Conservation (phyloP, 805 yeast species). For the Suhomyces faveliae region DNA sequence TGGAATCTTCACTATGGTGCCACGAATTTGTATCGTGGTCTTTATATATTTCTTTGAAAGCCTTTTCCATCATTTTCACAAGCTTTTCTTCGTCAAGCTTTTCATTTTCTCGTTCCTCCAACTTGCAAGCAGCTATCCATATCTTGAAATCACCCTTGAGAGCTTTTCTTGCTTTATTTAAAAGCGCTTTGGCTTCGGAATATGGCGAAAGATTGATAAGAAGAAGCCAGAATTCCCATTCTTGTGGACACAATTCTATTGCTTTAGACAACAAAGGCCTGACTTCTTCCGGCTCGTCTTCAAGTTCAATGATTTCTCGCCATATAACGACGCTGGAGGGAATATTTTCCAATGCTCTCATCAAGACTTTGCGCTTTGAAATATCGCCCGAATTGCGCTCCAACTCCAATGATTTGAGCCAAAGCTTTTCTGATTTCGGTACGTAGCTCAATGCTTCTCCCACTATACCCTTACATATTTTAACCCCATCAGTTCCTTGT, state of each 20-base stretch:
- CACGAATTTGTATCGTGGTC: neutral
- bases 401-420: constrained; percentile 69
- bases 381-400: constrained; percentile 51
- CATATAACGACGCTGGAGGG: constrained; percentile 65
- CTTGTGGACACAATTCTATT: constrained; percentile 61
- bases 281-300: constrained; percentile 49
- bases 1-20: constrained; percentile 16
- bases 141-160: constrained; percentile 49
- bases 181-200: constrained; percentile 49
- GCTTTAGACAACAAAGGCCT: constrained; percentile 61
- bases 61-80: constrained; percentile 48
- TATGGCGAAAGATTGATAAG: constrained; percentile 48
- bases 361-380: constrained; percentile 56
- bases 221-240: constrained; percentile 65
- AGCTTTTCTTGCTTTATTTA: constrained; percentile 60
- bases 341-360: constrained; percentile 66
- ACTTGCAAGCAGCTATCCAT: constrained; percentile 68
- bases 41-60: constrained; percentile 34
- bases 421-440: constrained; percentile 57
- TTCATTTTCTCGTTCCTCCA: constrained; percentile 57
- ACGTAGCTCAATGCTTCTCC: constrained; percentile 63
- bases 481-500: constrained; percentile 35
- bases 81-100: constrained; percentile 45
- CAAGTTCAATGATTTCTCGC: constrained; percentile 62
- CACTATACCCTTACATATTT: constrained; percentile 54